phyloP scores from a whole-genome alignment of 345 rosid genomes.

The Carallia brachiata region DNA sequence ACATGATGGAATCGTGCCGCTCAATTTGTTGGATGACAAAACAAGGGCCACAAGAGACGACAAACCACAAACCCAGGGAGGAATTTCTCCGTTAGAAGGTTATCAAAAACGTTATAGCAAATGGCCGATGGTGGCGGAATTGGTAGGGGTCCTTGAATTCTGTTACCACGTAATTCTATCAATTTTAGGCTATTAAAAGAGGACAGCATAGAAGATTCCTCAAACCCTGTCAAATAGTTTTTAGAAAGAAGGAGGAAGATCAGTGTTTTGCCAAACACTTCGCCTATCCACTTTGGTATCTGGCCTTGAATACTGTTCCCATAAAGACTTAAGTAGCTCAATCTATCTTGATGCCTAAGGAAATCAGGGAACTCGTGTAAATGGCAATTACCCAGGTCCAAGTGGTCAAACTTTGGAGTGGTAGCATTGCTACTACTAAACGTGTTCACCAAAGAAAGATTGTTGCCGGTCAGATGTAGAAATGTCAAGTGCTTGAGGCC shows the following conservation, averaged over 20 bases:
- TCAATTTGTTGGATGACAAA: constrained; percentile 18
- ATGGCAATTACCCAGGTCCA: constrained; percentile 24
- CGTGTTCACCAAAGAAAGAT: not conserved
- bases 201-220: not conserved
- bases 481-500: rapidly evolving
- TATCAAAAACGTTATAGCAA: constrained; percentile 1
- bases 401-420: rapidly evolving
- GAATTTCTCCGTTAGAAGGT: constrained; percentile 20
- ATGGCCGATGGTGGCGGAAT: not conserved
- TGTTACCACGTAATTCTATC: constrained; percentile 4
- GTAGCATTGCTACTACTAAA: not conserved
- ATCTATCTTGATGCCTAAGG: constrained; percentile 9
- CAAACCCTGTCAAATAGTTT: constrained; percentile 20
- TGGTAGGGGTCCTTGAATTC: constrained; percentile 19
- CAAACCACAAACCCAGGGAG: constrained; percentile 11
- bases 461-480: constrained; percentile 7
- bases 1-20: constrained; percentile 29
- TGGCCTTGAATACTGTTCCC: constrained; percentile 13
- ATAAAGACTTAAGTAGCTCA: not conserved
- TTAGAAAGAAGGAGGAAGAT: not conserved
- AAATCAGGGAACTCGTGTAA: constrained; percentile 17
- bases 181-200: not conserved
- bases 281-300: constrained; percentile 23
- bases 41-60: not conserved
- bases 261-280: not conserved